phyloP scores from a whole-genome alignment of 345 rosid species.

The Diplotaxis tenuifolia region DNA sequence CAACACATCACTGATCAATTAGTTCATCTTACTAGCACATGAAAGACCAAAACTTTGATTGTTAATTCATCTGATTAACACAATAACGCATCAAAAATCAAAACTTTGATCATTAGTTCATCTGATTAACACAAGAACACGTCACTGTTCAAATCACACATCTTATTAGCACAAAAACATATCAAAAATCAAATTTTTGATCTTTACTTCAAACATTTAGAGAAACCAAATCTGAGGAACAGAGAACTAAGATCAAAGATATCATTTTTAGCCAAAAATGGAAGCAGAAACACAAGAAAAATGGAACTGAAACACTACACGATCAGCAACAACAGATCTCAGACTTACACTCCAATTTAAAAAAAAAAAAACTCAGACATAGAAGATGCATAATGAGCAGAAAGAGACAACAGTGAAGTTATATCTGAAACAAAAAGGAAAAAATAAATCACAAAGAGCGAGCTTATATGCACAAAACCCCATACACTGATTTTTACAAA shows the following conservation, averaged over 20 bases:
- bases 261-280: background rate
- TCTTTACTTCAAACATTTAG: background rate
- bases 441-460: conserved; percentile 4
- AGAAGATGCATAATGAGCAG: conserved; percentile 1
- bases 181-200: background rate
- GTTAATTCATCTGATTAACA: background rate
- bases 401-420: background rate
- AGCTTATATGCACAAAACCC: conserved; percentile 9
- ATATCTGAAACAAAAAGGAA: conserved; percentile 4
- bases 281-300: background rate
- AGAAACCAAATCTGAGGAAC: conserved; percentile 9
- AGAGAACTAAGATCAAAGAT: conserved; percentile 1
- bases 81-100: background rate
- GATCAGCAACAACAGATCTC: conserved; percentile 25
- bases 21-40: background rate
- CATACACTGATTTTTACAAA: background rate
- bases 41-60: conserved; percentile 14
- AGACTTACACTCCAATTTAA: background rate
- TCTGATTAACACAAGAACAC: conserved; percentile 1
- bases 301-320: background rate
- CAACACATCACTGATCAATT: conserved; percentile 5
- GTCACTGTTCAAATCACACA: background rate
- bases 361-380: conserved; percentile 8
- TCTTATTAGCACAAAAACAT: conserved; percentile 1
- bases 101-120: conserved; percentile 6